phyloP scores from a whole-genome alignment of 495 filamentous ascomycete species.

The Glutinoglossum americanum region DNA sequence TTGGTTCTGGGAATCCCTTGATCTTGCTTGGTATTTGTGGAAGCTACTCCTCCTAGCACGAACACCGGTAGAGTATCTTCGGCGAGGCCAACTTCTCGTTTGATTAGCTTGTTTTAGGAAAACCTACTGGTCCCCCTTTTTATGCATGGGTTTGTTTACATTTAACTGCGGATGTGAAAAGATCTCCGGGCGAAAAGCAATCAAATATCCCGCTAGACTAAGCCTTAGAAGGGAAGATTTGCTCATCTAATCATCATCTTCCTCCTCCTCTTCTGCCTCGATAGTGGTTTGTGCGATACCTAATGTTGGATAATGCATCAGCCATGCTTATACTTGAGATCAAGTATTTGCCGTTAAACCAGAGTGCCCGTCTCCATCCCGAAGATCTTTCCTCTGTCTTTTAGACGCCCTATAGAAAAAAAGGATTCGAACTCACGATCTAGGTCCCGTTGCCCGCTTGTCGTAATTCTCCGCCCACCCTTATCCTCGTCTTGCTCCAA shows the following conservation, averaged over 20 bases:
- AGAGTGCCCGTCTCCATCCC: background rate
- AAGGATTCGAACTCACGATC: constrained; percentile 38
- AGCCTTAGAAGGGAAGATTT: background rate
- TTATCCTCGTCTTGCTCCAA: constrained; percentile 91
- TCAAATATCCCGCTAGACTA: background rate
- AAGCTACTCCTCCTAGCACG: no score
- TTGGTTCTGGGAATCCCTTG: no score
- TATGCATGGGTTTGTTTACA: background rate
- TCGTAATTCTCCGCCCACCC: constrained; percentile 91
- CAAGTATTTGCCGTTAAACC: background rate
- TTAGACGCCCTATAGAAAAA: background rate
- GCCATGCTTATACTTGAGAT: background rate
- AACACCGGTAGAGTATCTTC: no score
- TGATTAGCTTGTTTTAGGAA: background rate
- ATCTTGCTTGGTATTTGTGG: no score
- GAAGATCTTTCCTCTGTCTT: background rate
- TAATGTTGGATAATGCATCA: constrained; percentile 9
- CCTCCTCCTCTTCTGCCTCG: constrained; percentile 46
- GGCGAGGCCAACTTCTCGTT: no score
- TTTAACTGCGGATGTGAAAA: background rate
- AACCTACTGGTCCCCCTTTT: background rate
- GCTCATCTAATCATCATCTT: constrained; percentile 29
- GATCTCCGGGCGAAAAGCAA: background rate
- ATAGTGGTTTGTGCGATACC: constrained; percentile 53
- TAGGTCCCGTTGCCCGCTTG: constrained; percentile 93